A percentile compares a stretch with the other conserved stretches of the same genome.
phyloP scores from a whole-genome alignment of 331 rosid species.

The Prunus yedoensis region DNA sequence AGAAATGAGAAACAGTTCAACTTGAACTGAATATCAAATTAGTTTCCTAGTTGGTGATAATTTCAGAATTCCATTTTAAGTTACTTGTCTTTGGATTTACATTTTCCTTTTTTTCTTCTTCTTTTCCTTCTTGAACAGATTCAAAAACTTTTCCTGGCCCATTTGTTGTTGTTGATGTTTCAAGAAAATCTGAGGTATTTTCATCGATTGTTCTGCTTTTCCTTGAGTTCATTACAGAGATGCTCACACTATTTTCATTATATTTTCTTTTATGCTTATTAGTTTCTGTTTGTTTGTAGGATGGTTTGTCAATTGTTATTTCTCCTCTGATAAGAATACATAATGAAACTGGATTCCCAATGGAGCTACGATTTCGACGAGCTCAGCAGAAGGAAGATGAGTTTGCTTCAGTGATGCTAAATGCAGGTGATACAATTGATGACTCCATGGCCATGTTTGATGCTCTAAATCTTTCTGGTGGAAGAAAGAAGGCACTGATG shows the following conservation, averaged over 20 bases:
- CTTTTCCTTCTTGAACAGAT: slow-evolving; percentile 50
- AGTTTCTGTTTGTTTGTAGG: slow-evolving; percentile 46
- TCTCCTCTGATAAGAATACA: slow-evolving; percentile 77
- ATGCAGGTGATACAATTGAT: slow-evolving; percentile 79
- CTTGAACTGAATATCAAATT: neutral
- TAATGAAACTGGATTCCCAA: slow-evolving; percentile 68
- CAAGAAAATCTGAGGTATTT: slow-evolving; percentile 80
- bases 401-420: slow-evolving; percentile 61
- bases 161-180: slow-evolving; percentile 61
- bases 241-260: slow-evolving; percentile 10
- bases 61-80: slow-evolving; percentile 28
- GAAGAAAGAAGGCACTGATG: slow-evolving; percentile 70
- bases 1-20: neutral
- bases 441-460: slow-evolving; percentile 86
- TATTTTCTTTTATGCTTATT: slow-evolving; percentile 3
- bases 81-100: slow-evolving; percentile 17
- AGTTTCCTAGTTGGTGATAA: neutral
- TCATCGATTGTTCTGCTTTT: slow-evolving; percentile 15
- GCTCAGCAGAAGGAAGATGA: slow-evolving; percentile 61
- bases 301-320: slow-evolving; percentile 63
- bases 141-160: slow-evolving; percentile 86
- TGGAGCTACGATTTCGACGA: slow-evolving; percentile 82
- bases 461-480: slow-evolving; percentile 75
- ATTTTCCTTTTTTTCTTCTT: neutral
- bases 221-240: slow-evolving; percentile 5